Evolutionary conservation across 108 stramenopile species (phyloP), one percentile per base, ranked within the genome.

Genomic region (Discostella stelligeroides): DNA sequence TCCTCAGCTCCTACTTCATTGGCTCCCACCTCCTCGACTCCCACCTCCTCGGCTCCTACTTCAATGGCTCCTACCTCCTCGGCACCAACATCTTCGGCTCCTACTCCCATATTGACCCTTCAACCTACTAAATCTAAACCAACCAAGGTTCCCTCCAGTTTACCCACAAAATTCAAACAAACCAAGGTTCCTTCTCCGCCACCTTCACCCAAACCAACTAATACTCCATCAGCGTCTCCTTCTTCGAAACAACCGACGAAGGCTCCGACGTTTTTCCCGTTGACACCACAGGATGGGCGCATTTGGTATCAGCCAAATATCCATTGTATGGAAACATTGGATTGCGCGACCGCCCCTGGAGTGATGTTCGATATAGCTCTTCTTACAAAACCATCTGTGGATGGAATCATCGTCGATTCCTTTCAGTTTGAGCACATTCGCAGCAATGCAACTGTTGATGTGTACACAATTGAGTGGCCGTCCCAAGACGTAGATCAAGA

Each of bases 291-390:
- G 25, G 53, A 50, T n/a, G 70, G 60, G 18, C 59, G 60, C 0
- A 54, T 60, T 28, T 29, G 24, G 34, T 9, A 55, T 15, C 29
- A 34, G 13, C 59, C 70, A 38, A 37, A 38, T 0, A 34, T 21
- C 14, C 43, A 45, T 45, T 45, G 43, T 45, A 43, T 37, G 27
- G 55, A 60, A 39, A n/a, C 20, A 37, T 12, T 49, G 7, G 34
- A 45, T 34, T 72, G 70, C 28, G 61, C 39, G 28, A 24, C 62
- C 20, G 39, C 61, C 1, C 70, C 40, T 0, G 70, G 70, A 1
- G 45, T 72, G 17, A 72, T 63, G 60, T 72, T 72, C 23, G 70
- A 72, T 18, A 51, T 72, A 1, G 57, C 40, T 0, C 61, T 45
- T 10, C 43, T 63, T 7, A 42, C 34, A 42, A 21, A 7, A 7